These are phyloP conservation scores for Dendrobium nobile DNA, from an alignment of 106 monocot species.

Conservation along the genomic window DNA sequence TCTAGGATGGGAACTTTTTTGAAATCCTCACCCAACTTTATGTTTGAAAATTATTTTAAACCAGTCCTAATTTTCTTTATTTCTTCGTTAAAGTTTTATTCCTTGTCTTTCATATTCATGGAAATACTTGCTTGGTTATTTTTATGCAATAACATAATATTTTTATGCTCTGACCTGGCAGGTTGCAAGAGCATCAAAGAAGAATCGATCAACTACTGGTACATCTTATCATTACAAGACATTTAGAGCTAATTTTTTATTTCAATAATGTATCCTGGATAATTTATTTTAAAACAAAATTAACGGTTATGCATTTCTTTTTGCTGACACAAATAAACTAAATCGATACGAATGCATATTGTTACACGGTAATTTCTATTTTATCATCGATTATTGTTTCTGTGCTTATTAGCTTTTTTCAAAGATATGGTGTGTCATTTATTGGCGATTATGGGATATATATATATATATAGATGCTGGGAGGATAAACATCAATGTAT, in stretches of 20 bases:
- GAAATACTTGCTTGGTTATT: neutral
- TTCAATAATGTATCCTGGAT: neutral
- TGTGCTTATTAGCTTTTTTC: neutral
- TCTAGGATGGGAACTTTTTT: neutral
- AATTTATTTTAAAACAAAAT: neutral
- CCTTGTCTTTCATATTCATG: neutral
- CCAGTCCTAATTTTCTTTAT: neutral
- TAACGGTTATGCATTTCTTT: neutral
- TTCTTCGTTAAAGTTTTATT: neutral
- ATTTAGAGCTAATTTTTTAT: neutral
- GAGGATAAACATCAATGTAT: no score
- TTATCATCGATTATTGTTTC: neutral
- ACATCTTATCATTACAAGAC: neutral
- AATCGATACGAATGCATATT: neutral
- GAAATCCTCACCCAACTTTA: neutral
- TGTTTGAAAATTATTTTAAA: neutral
- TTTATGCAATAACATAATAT: neutral
- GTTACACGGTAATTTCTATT: neutral
- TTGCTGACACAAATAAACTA: neutral
- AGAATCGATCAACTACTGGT: constrained; percentile 6
- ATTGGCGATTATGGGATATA: no score
- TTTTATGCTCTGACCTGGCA: neutral
- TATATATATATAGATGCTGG: no score
- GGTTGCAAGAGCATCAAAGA: neutral
- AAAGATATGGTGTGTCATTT: neutral